Base-by-base conservation (phyloP, 1,284 basidiomycete genomes). In the Phenoliferia sp. region DNA sequence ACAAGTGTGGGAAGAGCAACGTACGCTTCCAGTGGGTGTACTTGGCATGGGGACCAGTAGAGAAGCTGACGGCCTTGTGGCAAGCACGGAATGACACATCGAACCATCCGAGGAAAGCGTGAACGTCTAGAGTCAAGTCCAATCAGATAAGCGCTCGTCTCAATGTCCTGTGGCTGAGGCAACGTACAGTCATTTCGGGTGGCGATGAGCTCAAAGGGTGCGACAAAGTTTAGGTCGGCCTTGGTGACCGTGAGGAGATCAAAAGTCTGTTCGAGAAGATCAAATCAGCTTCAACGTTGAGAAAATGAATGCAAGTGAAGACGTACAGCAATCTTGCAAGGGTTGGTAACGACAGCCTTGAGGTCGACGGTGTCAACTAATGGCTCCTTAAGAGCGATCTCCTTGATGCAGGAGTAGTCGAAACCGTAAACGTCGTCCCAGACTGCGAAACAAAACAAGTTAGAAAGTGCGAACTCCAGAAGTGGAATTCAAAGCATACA, bases 371-470 rank as follows among this genome's bases (percentile, higher is more conserved):
- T 97, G 82, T 99, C 96, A 39, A 99, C 96, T 29, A 99, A 83
- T 54, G 96, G 96, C 80, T 99, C 96, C 58, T 90, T 86, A 64
- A 99, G 83, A 4, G 96, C 96, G 77, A 99, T 97, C 78, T 97
- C 94, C 81, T 99, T 98, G 85, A 99, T 99, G 81, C 95, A 98
- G 58, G 93, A 96, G 82, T 94, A 99, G 82, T 99, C 94, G 80
- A 99, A 99, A 55, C 96, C 96, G 80, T 99, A 99, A 34, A 99
- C 96, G 76, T 98, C 95, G 79, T 98, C 94, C 96, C 96, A 99
- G 84, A 97, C 93, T 95, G 75, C 6, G 48, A 29, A 32, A 33
- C 7, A 31, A 15, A 56, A 32, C 22, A 16, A 12, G 50, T 55
- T 59, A 66, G 39, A 50, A 10, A 22, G 12, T 1, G 35, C 32